phyloP scores from a whole-genome alignment of 805 yeast species.

The Teunomyces kruisii region DNA sequence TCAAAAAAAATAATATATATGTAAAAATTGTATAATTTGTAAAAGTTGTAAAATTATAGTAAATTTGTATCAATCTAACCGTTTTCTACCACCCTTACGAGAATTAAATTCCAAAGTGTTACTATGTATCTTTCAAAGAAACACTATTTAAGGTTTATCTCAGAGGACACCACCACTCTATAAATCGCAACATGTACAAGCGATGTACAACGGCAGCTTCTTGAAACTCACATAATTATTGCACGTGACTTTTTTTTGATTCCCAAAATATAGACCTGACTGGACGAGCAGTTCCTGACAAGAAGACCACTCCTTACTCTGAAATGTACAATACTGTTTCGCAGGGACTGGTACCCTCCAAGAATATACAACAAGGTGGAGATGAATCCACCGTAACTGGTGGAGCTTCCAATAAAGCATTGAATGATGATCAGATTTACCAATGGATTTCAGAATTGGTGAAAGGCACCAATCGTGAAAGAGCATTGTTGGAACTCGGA shows the following conservation, averaged over 20 bases:
- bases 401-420: conserved; percentile 22
- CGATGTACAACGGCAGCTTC: no score
- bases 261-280: neutral
- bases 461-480: conserved; percentile 88
- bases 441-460: conserved; percentile 89
- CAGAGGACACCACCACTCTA: no score
- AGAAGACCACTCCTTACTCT: neutral
- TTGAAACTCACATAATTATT: neutral
- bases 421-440: conserved; percentile 74
- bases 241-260: neutral
- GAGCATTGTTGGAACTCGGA: conserved; percentile 88
- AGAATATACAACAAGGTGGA: neutral
- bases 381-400: neutral
- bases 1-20: neutral
- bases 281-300: neutral
- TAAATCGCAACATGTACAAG: no score
- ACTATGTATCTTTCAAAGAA: no score
- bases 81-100: no score
- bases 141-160: no score
- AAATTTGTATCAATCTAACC: no score
- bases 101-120: no score
- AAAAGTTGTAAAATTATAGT: no score
- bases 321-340: conserved; percentile 7
- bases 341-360: neutral
- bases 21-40: neutral